These are phyloP conservation scores for Candida pini DNA, from an alignment of 805 yeast genomes.

Conservation along the genomic window DNA sequence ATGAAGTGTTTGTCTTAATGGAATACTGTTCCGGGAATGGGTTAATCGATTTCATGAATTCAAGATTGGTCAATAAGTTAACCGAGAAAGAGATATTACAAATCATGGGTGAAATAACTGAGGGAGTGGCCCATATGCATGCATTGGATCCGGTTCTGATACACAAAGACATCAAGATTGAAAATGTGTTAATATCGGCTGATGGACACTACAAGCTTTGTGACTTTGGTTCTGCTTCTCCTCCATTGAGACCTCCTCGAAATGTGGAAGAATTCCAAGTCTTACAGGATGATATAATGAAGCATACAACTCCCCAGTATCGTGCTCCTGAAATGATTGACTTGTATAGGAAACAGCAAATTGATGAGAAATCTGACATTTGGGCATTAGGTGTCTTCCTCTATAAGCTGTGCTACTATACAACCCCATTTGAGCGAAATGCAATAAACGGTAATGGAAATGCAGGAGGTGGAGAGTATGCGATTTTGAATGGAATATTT, in stretches of 20 bases:
- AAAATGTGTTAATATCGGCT: slow-evolving; percentile 63
- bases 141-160: slow-evolving; percentile 63
- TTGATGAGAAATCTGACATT: slow-evolving; percentile 77
- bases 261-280: slow-evolving; percentile 53
- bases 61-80: slow-evolving; percentile 58
- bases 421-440: slow-evolving; percentile 70
- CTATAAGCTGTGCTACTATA: slow-evolving; percentile 73
- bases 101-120: slow-evolving; percentile 64
- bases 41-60: slow-evolving; percentile 73
- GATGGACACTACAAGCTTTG: slow-evolving; percentile 61
- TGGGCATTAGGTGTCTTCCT: slow-evolving; percentile 83
- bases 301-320: slow-evolving; percentile 81
- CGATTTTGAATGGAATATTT: slow-evolving; percentile 52
- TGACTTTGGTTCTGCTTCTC: slow-evolving; percentile 79
- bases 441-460: slow-evolving; percentile 29
- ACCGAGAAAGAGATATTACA: slow-evolving; percentile 62
- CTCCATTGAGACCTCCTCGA: slow-evolving; percentile 56
- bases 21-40: slow-evolving; percentile 75
- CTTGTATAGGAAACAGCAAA: slow-evolving; percentile 58
- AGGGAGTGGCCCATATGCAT: slow-evolving; percentile 77
- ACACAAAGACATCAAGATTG: slow-evolving; percentile 80
- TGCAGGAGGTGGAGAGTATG: slow-evolving; percentile 48
- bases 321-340: slow-evolving; percentile 84
- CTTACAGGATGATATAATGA: slow-evolving; percentile 64
- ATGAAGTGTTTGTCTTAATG: slow-evolving; percentile 76